Percentiles rank a stretch among this genome's conserved stretches.
These are phyloP conservation scores for Calonectria fujianensis DNA, from an alignment of 2,329 filamentous ascomycete genomes.

Conservation along the genomic window DNA sequence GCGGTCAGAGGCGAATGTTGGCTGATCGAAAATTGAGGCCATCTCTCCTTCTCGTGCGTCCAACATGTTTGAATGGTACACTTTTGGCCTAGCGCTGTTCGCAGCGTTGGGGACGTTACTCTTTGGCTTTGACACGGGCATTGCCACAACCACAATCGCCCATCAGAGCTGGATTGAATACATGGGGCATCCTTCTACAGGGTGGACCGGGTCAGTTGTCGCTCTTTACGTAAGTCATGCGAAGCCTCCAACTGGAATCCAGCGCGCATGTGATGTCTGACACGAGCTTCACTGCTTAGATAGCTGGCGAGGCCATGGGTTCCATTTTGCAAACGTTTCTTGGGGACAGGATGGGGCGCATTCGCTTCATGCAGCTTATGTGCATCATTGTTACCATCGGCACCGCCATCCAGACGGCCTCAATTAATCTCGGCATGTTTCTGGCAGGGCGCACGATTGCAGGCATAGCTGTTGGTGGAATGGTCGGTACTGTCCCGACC, in stretches of 20 bases:
- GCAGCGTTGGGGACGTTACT: slow-evolving; percentile 1
- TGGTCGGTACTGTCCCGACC: slow-evolving; percentile 10
- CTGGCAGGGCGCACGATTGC: slow-evolving; percentile 11
- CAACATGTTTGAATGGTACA: slow-evolving; percentile 17
- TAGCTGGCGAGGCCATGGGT: slow-evolving; percentile 5
- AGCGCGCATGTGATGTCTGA: background rate
- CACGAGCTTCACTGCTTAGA: background rate
- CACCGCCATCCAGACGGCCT: slow-evolving; percentile 14
- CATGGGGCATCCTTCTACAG: slow-evolving; percentile 3
- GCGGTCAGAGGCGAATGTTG: background rate
- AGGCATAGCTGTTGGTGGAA: slow-evolving; percentile 9
- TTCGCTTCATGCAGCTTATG: slow-evolving; percentile 20
- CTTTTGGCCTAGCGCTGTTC: background rate
- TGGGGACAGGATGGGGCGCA: slow-evolving; percentile 1
- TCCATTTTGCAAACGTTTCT: slow-evolving; percentile 5
- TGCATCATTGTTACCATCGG: slow-evolving; percentile 21
- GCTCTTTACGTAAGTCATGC: slow-evolving; percentile 8
- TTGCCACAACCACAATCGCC: slow-evolving; percentile 13
- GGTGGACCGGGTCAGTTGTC: slow-evolving; percentile 1
- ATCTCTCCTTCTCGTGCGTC: background rate
- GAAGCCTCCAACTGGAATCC: background rate
- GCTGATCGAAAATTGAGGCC: background rate
- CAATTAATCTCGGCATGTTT: slow-evolving; percentile 21
- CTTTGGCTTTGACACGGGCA: slow-evolving; percentile 11
- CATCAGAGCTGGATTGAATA: slow-evolving; percentile 20